These are phyloP conservation scores for Volvariella surrecta DNA, from an alignment of 1,284 basidiomycete genomes.

Conservation along the genomic window DNA sequence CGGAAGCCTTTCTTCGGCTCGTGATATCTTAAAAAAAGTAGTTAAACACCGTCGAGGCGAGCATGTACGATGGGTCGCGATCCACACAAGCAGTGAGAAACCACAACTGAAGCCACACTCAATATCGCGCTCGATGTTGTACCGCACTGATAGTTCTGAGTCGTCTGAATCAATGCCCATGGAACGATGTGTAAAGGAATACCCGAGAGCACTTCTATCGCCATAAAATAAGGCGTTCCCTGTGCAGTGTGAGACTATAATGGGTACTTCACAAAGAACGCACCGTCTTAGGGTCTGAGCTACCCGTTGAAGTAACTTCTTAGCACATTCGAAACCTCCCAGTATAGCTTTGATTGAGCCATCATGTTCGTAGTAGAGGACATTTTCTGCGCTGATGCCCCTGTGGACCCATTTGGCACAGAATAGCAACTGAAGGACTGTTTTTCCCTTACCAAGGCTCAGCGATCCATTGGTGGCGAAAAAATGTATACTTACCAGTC, in stretches of 20 bases:
- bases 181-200: neutral
- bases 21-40: too few relatives aligned
- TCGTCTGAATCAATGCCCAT: too few relatives aligned
- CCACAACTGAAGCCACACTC: conserved; percentile 13
- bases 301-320: conserved; percentile 6
- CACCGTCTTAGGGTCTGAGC: conserved; percentile 14
- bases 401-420: conserved; percentile 14
- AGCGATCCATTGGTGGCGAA: too few relatives aligned
- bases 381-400: conserved; percentile 16
- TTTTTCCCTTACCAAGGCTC: too few relatives aligned
- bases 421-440: conserved; percentile 13
- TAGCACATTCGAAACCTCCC: conserved; percentile 16
- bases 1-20: too few relatives aligned
- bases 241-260: conserved; percentile 5
- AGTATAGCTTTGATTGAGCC: conserved; percentile 9
- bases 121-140: conserved; percentile 13
- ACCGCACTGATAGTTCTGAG: conserved; percentile 5
- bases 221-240: conserved; percentile 16
- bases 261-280: neutral
- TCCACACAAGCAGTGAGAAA: conserved; percentile 6
- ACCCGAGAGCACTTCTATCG: conserved; percentile 10
- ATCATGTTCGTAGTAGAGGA: conserved; percentile 9
- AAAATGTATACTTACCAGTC: conserved; percentile 10
- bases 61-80: conserved; percentile 2
- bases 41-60: neutral